phyloP scores from a whole-genome alignment of 2,329 filamentous ascomycete genomes.

The Stagonosporopsis chrysanthemi region DNA sequence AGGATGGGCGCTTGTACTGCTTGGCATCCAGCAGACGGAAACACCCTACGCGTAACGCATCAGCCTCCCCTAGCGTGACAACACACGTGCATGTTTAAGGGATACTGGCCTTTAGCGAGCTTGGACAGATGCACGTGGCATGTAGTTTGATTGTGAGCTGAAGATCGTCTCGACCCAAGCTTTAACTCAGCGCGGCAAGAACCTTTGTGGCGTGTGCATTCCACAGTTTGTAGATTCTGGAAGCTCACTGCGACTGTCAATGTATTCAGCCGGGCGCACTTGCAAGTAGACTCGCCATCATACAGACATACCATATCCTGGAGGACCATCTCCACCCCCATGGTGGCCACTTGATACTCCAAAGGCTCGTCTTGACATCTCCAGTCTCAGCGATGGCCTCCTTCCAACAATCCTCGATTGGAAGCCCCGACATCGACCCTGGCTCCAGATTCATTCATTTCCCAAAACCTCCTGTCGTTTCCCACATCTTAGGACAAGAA shows the following conservation, averaged over 20 bases:
- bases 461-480: background rate
- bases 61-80: no score
- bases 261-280: background rate
- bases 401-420: background rate
- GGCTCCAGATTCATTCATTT: background rate
- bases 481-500: background rate
- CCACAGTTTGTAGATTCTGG: no score
- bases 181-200: no score
- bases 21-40: no score
- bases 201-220: no score
- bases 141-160: no score
- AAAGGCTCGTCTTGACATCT: background rate
- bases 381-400: background rate
- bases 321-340: background rate
- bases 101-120: no score
- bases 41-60: no score
- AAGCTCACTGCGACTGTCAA: background rate
- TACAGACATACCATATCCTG: background rate
- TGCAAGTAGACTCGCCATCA: background rate
- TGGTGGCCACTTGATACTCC: background rate
- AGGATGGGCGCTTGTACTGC: no score
- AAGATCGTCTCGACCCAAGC: no score
- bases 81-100: no score
- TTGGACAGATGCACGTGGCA: no score
- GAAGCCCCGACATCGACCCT: background rate